Base-by-base conservation (phyloP, 768 basidiomycete species). In the Porphyrellus cyaneotinctus region DNA sequence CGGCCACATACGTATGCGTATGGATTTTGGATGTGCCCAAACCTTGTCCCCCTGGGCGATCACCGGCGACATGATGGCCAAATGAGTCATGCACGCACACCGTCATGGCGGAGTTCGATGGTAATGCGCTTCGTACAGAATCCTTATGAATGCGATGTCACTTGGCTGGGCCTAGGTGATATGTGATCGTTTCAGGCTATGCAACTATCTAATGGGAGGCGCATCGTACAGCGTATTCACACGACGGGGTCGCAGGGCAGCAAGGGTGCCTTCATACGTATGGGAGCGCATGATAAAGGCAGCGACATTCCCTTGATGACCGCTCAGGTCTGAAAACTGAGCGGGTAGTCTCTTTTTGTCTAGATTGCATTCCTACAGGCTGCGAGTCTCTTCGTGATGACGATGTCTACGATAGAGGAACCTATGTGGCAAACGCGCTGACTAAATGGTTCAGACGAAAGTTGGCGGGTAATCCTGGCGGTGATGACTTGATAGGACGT, bases 191-290 rank as follows among this genome's bases (percentile, higher is more conserved):
- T 54, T 58, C 52, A 57, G 49, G 32, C 3, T 35, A 24, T 51
- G 62, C 63, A 52, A 58, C 57, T 33, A 54, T 58, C 56, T 52
- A 33, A 38, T 30, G 18, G n/a, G n/a, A 51, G 51, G 39, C 30
- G 35, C 36, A 28, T 47, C 33, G 53, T 51, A 17, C 46, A 44
- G 52, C 13, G 50, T 23, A 33, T 65, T 65, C 65, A 50, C 63
- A 65, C 66, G 62, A 43, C 26, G 60, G 47, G 50, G 49, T 49
- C 52, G 57, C 53, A 45, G 37, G 43, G 38, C 8, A 35, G 37
- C 30, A 6, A 10, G 22, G 41, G 56, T 64, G 56, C 50, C 52
- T 66, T 58, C 48, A 62, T 66, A 42, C 49, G 43, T 51, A 15
- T 52, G 51, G 38, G 33, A 26, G 18, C 20, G 20, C 38, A 37